Conservation (phyloP, 495 filamentous ascomycete species). For the Aspergillus cristatus region DNA sequence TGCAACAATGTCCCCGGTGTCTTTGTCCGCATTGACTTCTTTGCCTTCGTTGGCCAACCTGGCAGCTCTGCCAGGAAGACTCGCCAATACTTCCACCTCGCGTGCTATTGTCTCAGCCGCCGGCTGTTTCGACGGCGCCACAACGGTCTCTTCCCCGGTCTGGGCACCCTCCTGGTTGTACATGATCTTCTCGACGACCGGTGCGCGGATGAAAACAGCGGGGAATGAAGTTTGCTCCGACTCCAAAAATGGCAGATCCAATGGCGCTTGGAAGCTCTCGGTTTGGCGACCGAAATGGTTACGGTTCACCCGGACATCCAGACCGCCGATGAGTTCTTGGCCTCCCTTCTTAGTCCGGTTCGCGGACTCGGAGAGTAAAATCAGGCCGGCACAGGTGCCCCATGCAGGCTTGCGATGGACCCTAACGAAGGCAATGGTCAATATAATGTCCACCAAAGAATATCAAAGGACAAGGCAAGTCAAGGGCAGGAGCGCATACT, state of each 20-base stretch:
- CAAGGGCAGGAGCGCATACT: conserved; percentile 44
- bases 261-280: conserved; percentile 78
- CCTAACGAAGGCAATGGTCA: conserved; percentile 18
- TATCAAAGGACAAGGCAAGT: neutral
- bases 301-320: conserved; percentile 85
- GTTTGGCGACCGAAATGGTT: conserved; percentile 94
- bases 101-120: conserved; percentile 37
- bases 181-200: conserved; percentile 80
- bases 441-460: neutral
- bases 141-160: conserved; percentile 48
- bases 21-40: conserved; percentile 30
- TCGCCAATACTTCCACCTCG: conserved; percentile 42
- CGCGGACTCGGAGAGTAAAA: conserved; percentile 81
- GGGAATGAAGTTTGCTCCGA: conserved; percentile 49
- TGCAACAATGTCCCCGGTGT: conserved; percentile 77
- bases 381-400: conserved; percentile 95
- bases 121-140: conserved; percentile 51
- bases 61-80: conserved; percentile 38
- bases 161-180: conserved; percentile 43
- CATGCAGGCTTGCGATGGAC: conserved; percentile 70
- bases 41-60: conserved; percentile 29
- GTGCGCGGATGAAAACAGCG: conserved; percentile 88
- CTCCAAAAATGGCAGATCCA: conserved; percentile 65
- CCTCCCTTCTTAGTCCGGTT: conserved; percentile 84
- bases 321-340: conserved; percentile 86